Percentiles rank a stretch among this genome's conserved stretches.
Evolutionary conservation across 257 asterid species (phyloP).

Genomic region (Mitragyna speciosa): DNA sequence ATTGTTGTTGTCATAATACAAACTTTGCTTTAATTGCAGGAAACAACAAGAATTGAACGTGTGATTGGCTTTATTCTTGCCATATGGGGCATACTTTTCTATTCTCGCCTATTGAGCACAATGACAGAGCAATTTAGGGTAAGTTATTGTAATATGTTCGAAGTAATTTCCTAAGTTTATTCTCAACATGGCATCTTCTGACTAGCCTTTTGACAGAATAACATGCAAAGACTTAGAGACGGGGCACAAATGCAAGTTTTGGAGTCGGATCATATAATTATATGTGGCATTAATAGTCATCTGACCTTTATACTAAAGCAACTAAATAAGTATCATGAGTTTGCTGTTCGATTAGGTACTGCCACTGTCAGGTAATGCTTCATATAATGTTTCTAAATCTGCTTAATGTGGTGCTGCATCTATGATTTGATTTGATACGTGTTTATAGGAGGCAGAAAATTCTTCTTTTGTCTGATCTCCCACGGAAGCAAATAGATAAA

Average conservation of each 20-base stretch:
- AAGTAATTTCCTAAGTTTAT: slow-evolving; percentile 24
- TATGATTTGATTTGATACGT: slow-evolving; percentile 26
- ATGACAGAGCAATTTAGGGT: slow-evolving; percentile 98
- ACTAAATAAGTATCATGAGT: slow-evolving; percentile 89
- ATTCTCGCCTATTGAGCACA: slow-evolving; percentile 91
- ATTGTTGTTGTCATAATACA: slow-evolving; percentile 27
- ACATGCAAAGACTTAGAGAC: slow-evolving; percentile 89
- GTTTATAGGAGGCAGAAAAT: slow-evolving; percentile 79
- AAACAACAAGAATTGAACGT: slow-evolving; percentile 93
- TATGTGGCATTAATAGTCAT: slow-evolving; percentile 88
- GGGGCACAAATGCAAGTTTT: slow-evolving; percentile 94
- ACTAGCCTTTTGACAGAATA: slow-evolving; percentile 54
- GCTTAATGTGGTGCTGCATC: slow-evolving; percentile 8
- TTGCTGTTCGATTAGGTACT: slow-evolving; percentile 87
- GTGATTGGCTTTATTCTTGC: slow-evolving; percentile 90
- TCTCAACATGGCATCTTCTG: slow-evolving; percentile 29
- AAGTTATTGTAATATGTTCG: slow-evolving; percentile 32
- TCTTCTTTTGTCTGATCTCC: slow-evolving; percentile 92
- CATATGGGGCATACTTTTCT: slow-evolving; percentile 94
- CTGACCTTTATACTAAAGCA: slow-evolving; percentile 83
- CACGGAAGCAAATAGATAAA: slow-evolving; percentile 90
- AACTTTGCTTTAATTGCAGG: slow-evolving; percentile 62
- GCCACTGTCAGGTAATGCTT: slow-evolving; percentile 79
- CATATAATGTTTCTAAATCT: background rate
- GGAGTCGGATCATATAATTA: slow-evolving; percentile 86